A percentile compares a stretch with the other conserved stretches of the same genome.
These are phyloP conservation scores for Perkinsus chesapeaki DNA, from an alignment of 169 alveolate species.

Conservation along the genomic window DNA sequence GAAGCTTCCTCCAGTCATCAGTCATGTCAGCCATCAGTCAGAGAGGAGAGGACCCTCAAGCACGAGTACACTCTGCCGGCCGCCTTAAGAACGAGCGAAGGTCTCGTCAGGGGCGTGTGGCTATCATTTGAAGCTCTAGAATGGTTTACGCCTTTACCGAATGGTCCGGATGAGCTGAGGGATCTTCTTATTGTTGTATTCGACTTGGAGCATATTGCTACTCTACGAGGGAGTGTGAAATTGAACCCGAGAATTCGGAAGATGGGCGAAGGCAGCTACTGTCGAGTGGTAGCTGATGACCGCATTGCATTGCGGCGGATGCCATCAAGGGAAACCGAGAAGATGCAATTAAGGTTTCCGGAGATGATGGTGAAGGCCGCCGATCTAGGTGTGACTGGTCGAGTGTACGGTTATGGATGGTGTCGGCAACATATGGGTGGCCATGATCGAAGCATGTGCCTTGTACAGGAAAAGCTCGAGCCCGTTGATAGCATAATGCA, in stretches of 20 bases:
- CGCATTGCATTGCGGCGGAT: neutral
- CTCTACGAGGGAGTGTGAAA: neutral
- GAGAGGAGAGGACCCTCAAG: neutral
- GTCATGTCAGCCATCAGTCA: neutral
- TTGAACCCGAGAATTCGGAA: neutral
- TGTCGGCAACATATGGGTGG: neutral
- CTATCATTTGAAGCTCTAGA: neutral
- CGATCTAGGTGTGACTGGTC: neutral
- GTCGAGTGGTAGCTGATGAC: neutral
- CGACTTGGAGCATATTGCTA: neutral
- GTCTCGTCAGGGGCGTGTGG: neutral
- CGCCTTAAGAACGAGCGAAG: neutral
- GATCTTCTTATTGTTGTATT: neutral
- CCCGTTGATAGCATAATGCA: neutral
- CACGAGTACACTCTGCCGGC: neutral
- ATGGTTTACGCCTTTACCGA: neutral
- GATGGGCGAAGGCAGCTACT: neutral
- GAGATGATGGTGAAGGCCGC: neutral
- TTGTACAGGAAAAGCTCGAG: neutral
- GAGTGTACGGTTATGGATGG: neutral
- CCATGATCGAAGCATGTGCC: neutral
- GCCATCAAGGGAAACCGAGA: neutral
- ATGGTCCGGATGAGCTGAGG: neutral
- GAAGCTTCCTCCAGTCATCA: neutral
- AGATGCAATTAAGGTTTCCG: neutral